Evolutionary conservation across 163 green algal genomes (phyloP), one percentile per base, ranked within the genome.

Genomic region (Scenedesmus sp.): DNA sequence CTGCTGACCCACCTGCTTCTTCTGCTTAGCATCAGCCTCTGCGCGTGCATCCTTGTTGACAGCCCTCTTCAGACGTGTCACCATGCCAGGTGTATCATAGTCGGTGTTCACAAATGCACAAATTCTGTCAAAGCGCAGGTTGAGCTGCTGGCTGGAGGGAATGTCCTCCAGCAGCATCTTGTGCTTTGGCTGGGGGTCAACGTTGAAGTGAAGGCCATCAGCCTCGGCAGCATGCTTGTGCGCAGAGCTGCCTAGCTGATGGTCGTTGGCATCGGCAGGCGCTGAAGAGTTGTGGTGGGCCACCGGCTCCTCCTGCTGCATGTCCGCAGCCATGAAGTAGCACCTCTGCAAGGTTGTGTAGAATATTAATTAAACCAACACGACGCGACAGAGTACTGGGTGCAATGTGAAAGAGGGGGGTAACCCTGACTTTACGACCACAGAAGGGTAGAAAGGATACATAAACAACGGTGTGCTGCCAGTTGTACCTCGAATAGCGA

Each of bases 101-200:
- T 83, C 37, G 42, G 76, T 83, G 26, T 76, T 89, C 72, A 95
- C 93, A 87, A 76, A 94, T 13, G 80, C 90, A 37, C 46, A 88
- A 35, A 95, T 91, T 53, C 53, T 80, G 4, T 92, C 40, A 72
- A 95, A 95, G 7, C 61, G 51, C 65, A 94, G 65, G 5, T 20
- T 65, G 37, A 94, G 56, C 46, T 93, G 73, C 53, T 76, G 51
- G 26, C 78, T 49, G 3, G 35, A 33, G 12, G 88, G 80, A 51
- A 92, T 78, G 26, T 59, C 65, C n/a, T 73, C 88, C 44, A 92
- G 61, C 81, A 89, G 79, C 80, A 46, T n/a, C 37, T 81, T 44
- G 72, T 81, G 72, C 42, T 87, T 87, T 49, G 59, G 59, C 59
- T 22, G 59, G 24, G 59, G 3, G 3, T 72, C 59, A 22, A 72